Conservation (phyloP, 495 filamentous ascomycete genomes). For the Neurospora sp. region DNA sequence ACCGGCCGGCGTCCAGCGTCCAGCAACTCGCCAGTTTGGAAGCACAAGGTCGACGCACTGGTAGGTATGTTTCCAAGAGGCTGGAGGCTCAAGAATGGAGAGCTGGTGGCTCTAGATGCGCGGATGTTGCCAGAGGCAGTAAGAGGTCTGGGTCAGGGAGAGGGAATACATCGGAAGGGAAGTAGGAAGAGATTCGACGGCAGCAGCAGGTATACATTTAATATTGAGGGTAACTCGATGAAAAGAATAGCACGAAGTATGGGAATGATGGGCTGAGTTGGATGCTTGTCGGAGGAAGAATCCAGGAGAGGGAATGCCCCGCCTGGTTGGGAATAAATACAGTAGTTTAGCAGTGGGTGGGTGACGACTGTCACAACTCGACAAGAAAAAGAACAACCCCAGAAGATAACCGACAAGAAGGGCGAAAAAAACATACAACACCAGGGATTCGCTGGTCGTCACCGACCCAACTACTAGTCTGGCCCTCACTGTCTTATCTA, state of each 20-base stretch:
- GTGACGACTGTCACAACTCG: not conserved
- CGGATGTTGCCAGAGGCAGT: not conserved
- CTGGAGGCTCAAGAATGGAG: not conserved
- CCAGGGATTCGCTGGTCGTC: constrained; percentile 28
- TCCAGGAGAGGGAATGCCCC: not conserved
- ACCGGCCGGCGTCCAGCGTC: not conserved
- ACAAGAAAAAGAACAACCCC: not conserved
- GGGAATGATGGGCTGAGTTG: not conserved
- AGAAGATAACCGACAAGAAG: not conserved
- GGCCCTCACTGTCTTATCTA: constrained; percentile 26
- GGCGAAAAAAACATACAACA: constrained; percentile 14
- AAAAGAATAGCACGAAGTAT: not conserved
- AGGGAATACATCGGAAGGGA: not conserved
- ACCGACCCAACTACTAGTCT: constrained; percentile 40
- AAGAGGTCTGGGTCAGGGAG: not conserved
- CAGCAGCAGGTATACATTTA: not conserved
- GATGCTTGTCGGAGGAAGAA: not conserved
- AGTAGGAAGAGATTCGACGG: not conserved
- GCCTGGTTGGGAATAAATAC: not conserved
- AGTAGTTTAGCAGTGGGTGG: not conserved
- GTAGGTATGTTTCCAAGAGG: not conserved
- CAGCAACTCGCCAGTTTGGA: not conserved
- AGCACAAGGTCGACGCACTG: not conserved
- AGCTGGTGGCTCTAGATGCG: not conserved
- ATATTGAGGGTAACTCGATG: not conserved